These are phyloP conservation scores for Sporobolomyces phaffii DNA, from an alignment of 768 basidiomycete species.

Conservation along the genomic window DNA sequence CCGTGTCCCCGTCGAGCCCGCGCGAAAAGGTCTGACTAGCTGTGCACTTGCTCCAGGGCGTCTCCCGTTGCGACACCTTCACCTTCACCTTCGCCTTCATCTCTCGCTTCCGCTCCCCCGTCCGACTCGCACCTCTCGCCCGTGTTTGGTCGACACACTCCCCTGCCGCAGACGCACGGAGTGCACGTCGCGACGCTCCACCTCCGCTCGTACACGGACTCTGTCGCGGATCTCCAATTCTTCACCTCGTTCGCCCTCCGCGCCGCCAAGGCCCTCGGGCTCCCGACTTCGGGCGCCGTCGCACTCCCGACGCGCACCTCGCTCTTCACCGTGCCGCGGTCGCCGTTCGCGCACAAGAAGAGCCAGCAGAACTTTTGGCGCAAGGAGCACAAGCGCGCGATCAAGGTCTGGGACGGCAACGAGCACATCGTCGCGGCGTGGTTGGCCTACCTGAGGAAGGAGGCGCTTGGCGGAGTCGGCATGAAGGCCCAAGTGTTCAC, in stretches of 20 bases:
- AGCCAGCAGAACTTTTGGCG: constrained; percentile 91
- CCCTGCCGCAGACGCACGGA: constrained; percentile 54
- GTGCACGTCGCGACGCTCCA: constrained; percentile 77
- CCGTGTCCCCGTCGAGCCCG: no score
- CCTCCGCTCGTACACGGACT: constrained; percentile 65
- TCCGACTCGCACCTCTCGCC: constrained; percentile 17
- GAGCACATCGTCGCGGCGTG: constrained; percentile 69
- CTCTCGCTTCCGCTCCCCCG: not conserved
- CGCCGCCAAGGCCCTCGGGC: constrained; percentile 74
- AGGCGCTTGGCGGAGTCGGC: constrained; percentile 78
- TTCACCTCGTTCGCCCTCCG: constrained; percentile 79
- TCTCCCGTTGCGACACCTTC: not conserved
- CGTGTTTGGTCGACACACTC: constrained; percentile 17
- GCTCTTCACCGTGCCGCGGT: constrained; percentile 76
- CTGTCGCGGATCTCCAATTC: constrained; percentile 59
- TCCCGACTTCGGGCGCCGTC: constrained; percentile 63
- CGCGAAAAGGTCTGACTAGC: not conserved
- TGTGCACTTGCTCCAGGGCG: not conserved
- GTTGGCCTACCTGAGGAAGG: constrained; percentile 67
- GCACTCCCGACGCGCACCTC: constrained; percentile 67
- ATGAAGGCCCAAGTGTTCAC: constrained; percentile 77
- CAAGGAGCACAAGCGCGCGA: constrained; percentile 69
- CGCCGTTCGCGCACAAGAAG: constrained; percentile 89
- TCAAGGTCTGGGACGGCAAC: constrained; percentile 88
- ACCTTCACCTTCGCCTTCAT: not conserved